Evolutionary conservation across 768 basidiomycete genomes (phyloP), one percentile per base, ranked within the genome.

Genomic region (Tylopilus balloui): DNA sequence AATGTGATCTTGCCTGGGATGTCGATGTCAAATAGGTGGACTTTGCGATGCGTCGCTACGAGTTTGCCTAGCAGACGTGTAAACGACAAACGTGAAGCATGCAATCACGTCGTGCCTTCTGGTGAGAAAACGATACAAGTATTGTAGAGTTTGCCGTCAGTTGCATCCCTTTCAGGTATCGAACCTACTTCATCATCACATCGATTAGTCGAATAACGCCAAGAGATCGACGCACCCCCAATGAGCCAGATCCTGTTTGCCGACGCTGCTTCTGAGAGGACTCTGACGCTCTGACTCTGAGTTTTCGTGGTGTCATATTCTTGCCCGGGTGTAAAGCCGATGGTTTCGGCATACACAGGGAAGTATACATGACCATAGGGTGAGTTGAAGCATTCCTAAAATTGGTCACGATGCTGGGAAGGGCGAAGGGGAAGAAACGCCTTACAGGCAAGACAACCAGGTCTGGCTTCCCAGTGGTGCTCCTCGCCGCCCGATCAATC

Each of bases 21-120:
- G 62, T 98, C 92, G 53, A 98, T 97, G 65, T 99, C 95, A 68
- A 98, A 99, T 5, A 99, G 73, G 63, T 99, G 96, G 2, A 98
- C 79, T 68, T 99, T 99, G 45, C 95, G 84, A 69, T 98, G 92
- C 32, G 78, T 81, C 0, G 87, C 86, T 13, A 98, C 79, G 21
- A 98, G 76, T 46, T 90, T 81, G 21, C 94, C 93, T 91, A 38
- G n/a, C 9, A 13, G 51, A 34, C 31, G 37, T 20, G 14, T 48
- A 15, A 57, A 43, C 31, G 32, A 40, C 28, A 34, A 29, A 7
- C 7, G 34, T 3, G n/a, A 34, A 21, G 34, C 17, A 42, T 24
- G 14, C 25, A 27, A 28, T 23, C 23, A 42, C 42, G 28, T 28
- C 63, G 21, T 49, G 79, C 89, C 90, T 69, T 81, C 63, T 0